A percentile compares a stretch with the other conserved stretches of the same genome.
phyloP scores from a whole-genome alignment of 768 basidiomycete species.

The Collybiopsis confluens region DNA sequence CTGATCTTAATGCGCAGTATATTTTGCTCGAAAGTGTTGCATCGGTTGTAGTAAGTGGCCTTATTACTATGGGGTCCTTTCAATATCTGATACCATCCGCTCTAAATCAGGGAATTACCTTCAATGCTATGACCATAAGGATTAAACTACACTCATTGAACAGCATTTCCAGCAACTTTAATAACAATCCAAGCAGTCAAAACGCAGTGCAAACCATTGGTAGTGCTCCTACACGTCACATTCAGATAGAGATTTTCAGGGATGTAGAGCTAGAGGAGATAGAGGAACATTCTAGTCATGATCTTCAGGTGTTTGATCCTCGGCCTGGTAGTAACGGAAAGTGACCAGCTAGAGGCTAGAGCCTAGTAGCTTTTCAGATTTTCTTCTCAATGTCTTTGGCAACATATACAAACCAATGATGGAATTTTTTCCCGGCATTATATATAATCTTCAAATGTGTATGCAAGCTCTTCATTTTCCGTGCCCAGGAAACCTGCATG shows the following conservation, averaged over 20 bases:
- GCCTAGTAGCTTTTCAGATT: too few relatives aligned
- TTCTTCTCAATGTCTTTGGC: too few relatives aligned
- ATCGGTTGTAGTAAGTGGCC: slow-evolving; percentile 10
- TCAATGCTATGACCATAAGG: slow-evolving; percentile 11
- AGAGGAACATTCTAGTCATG: background rate
- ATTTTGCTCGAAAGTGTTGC: slow-evolving; percentile 15
- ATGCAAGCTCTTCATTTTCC: too few relatives aligned
- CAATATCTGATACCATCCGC: background rate
- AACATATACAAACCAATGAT: too few relatives aligned
- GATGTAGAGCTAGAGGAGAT: background rate
- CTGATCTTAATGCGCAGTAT: slow-evolving; percentile 16
- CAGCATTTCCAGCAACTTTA: background rate
- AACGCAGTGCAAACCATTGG: slow-evolving; percentile 3
- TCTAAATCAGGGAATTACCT: slow-evolving; percentile 12
- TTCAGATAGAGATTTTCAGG: slow-evolving; percentile 3
- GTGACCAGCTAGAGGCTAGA: too few relatives aligned
- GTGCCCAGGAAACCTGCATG: too few relatives aligned
- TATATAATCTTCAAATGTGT: too few relatives aligned
- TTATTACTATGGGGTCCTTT: too few relatives aligned
- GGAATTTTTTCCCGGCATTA: too few relatives aligned
- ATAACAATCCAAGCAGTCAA: background rate
- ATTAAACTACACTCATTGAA: slow-evolving; percentile 7
- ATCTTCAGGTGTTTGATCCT: too few relatives aligned
- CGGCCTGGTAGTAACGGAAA: too few relatives aligned
- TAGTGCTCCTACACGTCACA: slow-evolving; percentile 6